Evolutionary conservation across 768 basidiomycete genomes (phyloP).

Genomic region (Termitomyces sp.): DNA sequence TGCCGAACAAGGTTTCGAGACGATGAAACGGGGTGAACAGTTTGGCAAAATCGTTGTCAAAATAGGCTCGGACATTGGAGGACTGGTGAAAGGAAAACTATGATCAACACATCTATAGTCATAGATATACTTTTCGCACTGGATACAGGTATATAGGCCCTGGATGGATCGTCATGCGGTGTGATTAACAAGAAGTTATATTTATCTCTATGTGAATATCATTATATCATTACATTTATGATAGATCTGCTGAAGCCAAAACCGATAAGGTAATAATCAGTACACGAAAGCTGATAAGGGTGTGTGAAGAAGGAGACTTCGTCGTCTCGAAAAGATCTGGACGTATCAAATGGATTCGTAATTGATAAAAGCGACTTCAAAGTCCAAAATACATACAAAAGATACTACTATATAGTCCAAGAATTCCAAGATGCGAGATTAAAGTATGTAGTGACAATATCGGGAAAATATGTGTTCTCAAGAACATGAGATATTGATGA

Average conservation of each 20-base stretch:
- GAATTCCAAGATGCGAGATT: background rate
- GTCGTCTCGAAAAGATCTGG: background rate
- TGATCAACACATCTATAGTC: background rate
- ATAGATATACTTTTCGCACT: background rate
- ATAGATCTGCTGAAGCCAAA: background rate
- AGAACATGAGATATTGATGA: background rate
- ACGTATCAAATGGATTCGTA: background rate
- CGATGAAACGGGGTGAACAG: constrained; percentile 57
- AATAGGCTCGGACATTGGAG: constrained; percentile 18
- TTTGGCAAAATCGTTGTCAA: constrained; percentile 76
- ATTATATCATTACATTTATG: background rate
- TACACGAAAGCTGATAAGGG: background rate
- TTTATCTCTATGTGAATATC: constrained; percentile 2
- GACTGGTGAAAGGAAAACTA: constrained; percentile 6
- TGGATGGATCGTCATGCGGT: background rate
- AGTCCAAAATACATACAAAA: background rate
- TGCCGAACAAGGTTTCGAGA: constrained; percentile 65
- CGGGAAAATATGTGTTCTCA: background rate
- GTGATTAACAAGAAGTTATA: constrained; percentile 5
- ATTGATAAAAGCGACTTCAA: background rate
- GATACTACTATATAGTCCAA: background rate
- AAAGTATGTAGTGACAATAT: background rate
- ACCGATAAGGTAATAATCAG: background rate
- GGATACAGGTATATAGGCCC: background rate
- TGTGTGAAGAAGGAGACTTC: background rate